Evolutionary conservation across 768 basidiomycete species (phyloP).

Genomic region (Lentinula lateritia): DNA sequence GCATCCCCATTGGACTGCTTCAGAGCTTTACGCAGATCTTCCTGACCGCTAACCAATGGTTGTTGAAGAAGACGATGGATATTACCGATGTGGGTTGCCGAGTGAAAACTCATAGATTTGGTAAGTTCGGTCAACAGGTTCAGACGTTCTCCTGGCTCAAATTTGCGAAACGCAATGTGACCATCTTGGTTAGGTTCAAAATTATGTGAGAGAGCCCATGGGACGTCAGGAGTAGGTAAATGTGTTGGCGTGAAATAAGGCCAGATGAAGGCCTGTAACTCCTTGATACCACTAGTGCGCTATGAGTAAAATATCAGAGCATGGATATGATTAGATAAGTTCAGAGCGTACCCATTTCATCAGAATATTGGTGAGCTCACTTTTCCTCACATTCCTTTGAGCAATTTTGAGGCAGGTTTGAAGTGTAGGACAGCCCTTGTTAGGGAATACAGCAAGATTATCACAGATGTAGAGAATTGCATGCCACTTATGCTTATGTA

Average conservation of each 20-base stretch:
- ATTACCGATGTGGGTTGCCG: background rate
- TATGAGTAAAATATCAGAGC: background rate
- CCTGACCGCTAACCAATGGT: background rate
- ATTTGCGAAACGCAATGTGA: background rate
- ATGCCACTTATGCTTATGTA: background rate
- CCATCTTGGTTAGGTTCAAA: background rate
- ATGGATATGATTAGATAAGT: background rate
- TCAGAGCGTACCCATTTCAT: background rate
- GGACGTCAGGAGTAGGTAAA: background rate
- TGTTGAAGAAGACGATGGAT: background rate
- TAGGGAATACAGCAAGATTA: slow-evolving; percentile 1
- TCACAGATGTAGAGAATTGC: background rate
- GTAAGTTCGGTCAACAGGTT: background rate
- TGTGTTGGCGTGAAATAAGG: background rate
- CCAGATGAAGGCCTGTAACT: background rate
- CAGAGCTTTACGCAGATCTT: background rate
- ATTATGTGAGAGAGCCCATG: background rate
- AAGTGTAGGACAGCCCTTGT: background rate
- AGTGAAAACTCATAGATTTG: background rate
- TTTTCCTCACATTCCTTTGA: background rate
- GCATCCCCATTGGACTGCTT: background rate
- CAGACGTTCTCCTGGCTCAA: background rate
- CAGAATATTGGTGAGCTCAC: background rate
- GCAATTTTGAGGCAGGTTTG: background rate
- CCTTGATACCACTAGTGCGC: background rate